These are phyloP conservation scores for Scheffersomyces lignosus DNA, from an alignment of 805 yeast species.

Conservation along the genomic window DNA sequence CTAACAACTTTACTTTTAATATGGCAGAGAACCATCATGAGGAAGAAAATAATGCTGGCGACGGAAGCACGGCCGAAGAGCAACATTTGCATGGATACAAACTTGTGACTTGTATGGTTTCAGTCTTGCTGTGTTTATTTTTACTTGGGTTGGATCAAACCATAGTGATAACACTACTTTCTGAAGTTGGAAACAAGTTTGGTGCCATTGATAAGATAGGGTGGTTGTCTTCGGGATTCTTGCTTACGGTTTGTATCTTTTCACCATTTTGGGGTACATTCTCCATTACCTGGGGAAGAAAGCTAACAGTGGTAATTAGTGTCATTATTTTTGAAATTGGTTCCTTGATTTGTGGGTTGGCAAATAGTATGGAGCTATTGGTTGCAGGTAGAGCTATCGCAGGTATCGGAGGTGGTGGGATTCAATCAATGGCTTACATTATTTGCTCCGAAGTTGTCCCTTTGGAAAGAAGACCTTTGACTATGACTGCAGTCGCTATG, in stretches of 20 bases:
- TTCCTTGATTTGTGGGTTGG: conserved; percentile 55
- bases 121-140: conserved; percentile 31
- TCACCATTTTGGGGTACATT: conserved; percentile 58
- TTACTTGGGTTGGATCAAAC: conserved; percentile 56
- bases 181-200: conserved; percentile 50
- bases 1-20: too few species aligned
- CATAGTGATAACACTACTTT: conserved; percentile 50
- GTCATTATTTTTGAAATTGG: conserved; percentile 59
- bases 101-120: conserved; percentile 8
- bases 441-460: conserved; percentile 59
- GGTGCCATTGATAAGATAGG: conserved; percentile 49
- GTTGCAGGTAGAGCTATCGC: conserved; percentile 71
- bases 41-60: too few species aligned
- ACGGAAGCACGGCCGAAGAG: not conserved
- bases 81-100: not conserved
- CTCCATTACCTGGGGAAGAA: conserved; percentile 57
- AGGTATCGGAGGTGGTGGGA: conserved; percentile 72
- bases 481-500: conserved; percentile 17
- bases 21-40: too few species aligned
- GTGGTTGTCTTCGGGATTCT: conserved; percentile 57
- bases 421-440: conserved; percentile 55
- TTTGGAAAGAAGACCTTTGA: conserved; percentile 19
- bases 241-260: conserved; percentile 52
- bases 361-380: conserved; percentile 54
- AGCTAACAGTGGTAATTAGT: conserved; percentile 45